Evolutionary conservation across 2,329 filamentous ascomycete species (phyloP), one percentile per base, ranked within the genome.

Genomic region (Colletotrichum costaricense): DNA sequence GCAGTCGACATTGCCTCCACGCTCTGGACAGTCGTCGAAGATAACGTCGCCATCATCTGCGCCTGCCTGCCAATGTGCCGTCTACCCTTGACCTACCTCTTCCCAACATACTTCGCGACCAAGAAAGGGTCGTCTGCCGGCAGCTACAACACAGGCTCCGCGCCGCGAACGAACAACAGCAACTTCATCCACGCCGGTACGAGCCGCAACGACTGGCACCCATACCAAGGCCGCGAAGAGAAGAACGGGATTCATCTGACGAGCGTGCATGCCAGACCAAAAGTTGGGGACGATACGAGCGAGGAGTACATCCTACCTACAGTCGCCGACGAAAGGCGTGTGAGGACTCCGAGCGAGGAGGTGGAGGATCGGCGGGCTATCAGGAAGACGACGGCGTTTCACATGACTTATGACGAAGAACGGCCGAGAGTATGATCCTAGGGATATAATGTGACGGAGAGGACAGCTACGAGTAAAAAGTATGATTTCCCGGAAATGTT

Each of bases 311-410:
- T 83, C 35, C 46, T 84, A 19, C 76, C 80, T 5, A 69, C 76
- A 2, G 55, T 79, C 12, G 77, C 33, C 56, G 72, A 35, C 59
- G 69, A 24, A 56, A 67, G 58, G 72, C 35, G 52, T 56, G 30
- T 16, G 4, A 67, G 57, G n/a, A 63, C 60, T 52, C 64, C 62
- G 28, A 52, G 64, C 55, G 67, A 71, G 35, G 64, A 69, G 35
- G 59, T 73, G 5, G 73, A 78, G 42, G 69, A 77, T 33, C 69
- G 66, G 8, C 75, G 78, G 33, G 77, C 77, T 12, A 82, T 84
- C 67, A 76, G 81, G 14, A 84, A 83, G 74, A 82, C 81, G 30
- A 82, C 79, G 22, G 76, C 80, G 35, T 84, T 83, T 70, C 79
- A 80, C 49, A 76, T 84, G 22, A 82, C 78, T 16, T 82, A 82